Percentiles rank a stretch among this genome's conserved stretches.
Evolutionary conservation across 2,329 filamentous ascomycete species (phyloP).

Genomic region (Dothideomycetidae sp.): DNA sequence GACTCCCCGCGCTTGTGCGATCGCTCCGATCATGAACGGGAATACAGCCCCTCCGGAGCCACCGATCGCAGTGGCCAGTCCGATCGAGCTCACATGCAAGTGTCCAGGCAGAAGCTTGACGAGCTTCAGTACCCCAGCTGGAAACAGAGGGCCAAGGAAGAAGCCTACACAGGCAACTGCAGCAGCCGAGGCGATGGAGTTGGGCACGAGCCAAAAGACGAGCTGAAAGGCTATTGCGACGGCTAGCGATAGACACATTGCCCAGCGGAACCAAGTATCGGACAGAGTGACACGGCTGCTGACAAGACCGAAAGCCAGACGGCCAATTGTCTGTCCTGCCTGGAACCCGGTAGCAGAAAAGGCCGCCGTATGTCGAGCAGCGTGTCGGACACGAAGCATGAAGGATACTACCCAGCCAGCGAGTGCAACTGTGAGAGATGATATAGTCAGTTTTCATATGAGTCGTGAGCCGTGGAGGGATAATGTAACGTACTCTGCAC

Average conservation of each 20-base stretch:
- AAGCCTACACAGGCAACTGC: constrained; percentile 61
- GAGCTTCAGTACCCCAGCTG: constrained; percentile 55
- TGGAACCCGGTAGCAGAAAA: background rate
- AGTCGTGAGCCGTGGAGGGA: no score
- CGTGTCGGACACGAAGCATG: no score
- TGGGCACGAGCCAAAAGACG: constrained; percentile 69
- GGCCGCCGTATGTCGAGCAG: no score
- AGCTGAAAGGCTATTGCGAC: constrained; percentile 51
- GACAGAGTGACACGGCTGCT: constrained; percentile 45
- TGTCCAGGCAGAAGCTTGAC: constrained; percentile 60
- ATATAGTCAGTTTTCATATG: no score
- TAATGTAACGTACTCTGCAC: no score
- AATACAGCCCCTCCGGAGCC: constrained; percentile 50
- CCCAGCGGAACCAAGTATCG: no score
- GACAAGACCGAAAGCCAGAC: constrained; percentile 32
- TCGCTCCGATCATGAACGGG: constrained; percentile 49
- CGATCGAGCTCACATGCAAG: constrained; percentile 58
- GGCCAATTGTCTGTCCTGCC: background rate
- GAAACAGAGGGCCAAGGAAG: constrained; percentile 68
- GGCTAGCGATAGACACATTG: constrained; percentile 37
- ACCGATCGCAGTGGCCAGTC: constrained; percentile 60
- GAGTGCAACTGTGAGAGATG: no score
- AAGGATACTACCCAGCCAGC: no score
- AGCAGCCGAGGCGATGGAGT: constrained; percentile 58
- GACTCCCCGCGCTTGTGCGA: constrained; percentile 43